Evolutionary conservation across 768 basidiomycete genomes (phyloP).

Genomic region (Suillus occidentalis): DNA sequence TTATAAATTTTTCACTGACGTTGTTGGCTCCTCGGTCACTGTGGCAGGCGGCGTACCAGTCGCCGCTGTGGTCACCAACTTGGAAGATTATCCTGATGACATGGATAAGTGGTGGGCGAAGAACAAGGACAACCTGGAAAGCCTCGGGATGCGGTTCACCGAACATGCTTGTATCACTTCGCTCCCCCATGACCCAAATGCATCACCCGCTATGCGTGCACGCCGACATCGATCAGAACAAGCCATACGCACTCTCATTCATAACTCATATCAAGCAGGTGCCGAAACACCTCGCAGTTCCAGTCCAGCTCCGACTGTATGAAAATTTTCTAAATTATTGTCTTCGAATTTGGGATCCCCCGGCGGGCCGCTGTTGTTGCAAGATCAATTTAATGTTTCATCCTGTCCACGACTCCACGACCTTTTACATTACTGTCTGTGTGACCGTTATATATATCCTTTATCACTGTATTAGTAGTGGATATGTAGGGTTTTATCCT

Average conservation of each 20-base stretch:
- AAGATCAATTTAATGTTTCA: neutral
- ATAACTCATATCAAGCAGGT: neutral
- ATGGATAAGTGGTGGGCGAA: constrained; percentile 41
- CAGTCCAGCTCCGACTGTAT: neutral
- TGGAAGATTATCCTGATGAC: constrained; percentile 32
- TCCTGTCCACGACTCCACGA: neutral
- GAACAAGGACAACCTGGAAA: constrained; percentile 32
- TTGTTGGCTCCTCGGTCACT: constrained; percentile 30
- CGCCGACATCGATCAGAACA: constrained; percentile 18
- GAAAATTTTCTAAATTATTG: neutral
- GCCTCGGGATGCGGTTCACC: constrained; percentile 37
- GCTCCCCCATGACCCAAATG: constrained; percentile 7
- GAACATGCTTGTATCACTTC: constrained; percentile 45
- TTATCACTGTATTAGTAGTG: neutral
- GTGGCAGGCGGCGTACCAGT: constrained; percentile 33
- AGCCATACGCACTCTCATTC: constrained; percentile 12
- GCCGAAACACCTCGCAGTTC: neutral
- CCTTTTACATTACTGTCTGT: neutral
- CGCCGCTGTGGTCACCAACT: constrained; percentile 31
- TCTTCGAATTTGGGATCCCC: neutral
- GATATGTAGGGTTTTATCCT: neutral
- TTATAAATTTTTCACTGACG: constrained; percentile 28
- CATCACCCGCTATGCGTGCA: neutral
- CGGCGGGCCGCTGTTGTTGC: neutral
- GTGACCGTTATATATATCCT: neutral